phyloP scores from a whole-genome alignment of 495 filamentous ascomycete species.

The Trichoderma parareesei region DNA sequence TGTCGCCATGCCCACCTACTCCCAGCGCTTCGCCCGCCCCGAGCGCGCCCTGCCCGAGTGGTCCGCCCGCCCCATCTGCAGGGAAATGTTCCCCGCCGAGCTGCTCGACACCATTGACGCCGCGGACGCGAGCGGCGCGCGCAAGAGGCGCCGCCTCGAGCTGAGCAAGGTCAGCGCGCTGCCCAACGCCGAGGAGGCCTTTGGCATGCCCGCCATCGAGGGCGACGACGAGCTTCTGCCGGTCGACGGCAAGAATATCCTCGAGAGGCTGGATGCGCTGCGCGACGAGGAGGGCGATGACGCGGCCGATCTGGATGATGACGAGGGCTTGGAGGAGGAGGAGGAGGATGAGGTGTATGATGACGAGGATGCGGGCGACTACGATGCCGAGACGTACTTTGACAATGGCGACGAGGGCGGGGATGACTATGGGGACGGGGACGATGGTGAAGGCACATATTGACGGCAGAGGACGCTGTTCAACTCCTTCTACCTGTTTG shows the following conservation, averaged over 20 bases:
- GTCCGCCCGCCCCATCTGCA: slow-evolving; percentile 31
- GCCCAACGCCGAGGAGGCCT: slow-evolving; percentile 27
- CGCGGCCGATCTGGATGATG: slow-evolving; percentile 32
- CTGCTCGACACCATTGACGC: slow-evolving; percentile 44
- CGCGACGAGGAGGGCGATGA: slow-evolving; percentile 34
- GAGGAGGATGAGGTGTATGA: slow-evolving; percentile 41
- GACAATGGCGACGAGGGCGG: slow-evolving; percentile 42
- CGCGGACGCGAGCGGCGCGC: slow-evolving; percentile 15
- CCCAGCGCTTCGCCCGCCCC: slow-evolving; percentile 34
- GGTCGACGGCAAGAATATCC: slow-evolving; percentile 15
- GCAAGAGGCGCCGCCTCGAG: slow-evolving; percentile 17
- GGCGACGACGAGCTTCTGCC: slow-evolving; percentile 16
- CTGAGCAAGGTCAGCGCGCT: slow-evolving; percentile 26
- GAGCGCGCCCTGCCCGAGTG: slow-evolving; percentile 42
- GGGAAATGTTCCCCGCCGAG: slow-evolving; percentile 44
- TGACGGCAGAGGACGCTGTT: neutral
- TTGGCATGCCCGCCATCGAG: slow-evolving; percentile 15
- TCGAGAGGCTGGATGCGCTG: slow-evolving; percentile 26
- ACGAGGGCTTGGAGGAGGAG: slow-evolving; percentile 29
- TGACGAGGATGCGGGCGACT: slow-evolving; percentile 43
- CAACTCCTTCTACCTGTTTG: neutral
- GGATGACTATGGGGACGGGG: slow-evolving; percentile 36
- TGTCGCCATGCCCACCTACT: slow-evolving; percentile 41
- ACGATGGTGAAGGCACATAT: slow-evolving; percentile 32
- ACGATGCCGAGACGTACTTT: slow-evolving; percentile 49